phyloP scores from a whole-genome alignment of 768 basidiomycete species.

The Podaxis sp. region DNA sequence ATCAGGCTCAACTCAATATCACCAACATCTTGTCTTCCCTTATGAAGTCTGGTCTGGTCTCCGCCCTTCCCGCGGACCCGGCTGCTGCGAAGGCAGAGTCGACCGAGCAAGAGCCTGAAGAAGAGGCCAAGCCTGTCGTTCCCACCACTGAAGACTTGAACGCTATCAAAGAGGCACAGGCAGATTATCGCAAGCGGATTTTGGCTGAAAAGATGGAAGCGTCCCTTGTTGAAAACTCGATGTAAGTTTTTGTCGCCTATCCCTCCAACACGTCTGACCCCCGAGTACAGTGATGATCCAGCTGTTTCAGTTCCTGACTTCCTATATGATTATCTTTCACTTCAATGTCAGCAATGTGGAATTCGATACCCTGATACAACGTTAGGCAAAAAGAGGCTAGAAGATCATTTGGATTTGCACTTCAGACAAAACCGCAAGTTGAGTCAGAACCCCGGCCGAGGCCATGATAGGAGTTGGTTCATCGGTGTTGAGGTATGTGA shows the following conservation, averaged over 20 bases:
- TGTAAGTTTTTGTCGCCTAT: slow-evolving; percentile 40
- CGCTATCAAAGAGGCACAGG: slow-evolving; percentile 42
- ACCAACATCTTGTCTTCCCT: slow-evolving; percentile 63
- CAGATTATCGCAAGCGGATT: slow-evolving; percentile 59
- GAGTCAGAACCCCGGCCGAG: slow-evolving; percentile 74
- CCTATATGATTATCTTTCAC: slow-evolving; percentile 70
- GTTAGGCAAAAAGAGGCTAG: slow-evolving; percentile 71
- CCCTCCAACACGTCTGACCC: slow-evolving; percentile 12
- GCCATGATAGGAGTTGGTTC: slow-evolving; percentile 91
- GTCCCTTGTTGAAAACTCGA: slow-evolving; percentile 66
- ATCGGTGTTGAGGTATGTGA: slow-evolving; percentile 71
- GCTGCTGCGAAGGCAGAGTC: slow-evolving; percentile 3
- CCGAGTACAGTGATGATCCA: slow-evolving; percentile 49
- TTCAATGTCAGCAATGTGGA: slow-evolving; percentile 94
- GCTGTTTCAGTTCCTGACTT: slow-evolving; percentile 59
- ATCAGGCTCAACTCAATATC: slow-evolving; percentile 42
- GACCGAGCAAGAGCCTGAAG: slow-evolving; percentile 22
- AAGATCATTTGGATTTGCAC: slow-evolving; percentile 95
- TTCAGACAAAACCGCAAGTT: slow-evolving; percentile 90
- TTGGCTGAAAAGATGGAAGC: slow-evolving; percentile 61
- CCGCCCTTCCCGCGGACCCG: slow-evolving; percentile 25
- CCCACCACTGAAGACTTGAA: slow-evolving; percentile 4
- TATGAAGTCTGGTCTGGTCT: slow-evolving; percentile 77
- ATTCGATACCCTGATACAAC: slow-evolving; percentile 76
- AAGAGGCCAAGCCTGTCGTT: neutral